These are phyloP conservation scores for Hypomyces rosellus DNA, from an alignment of 2,329 filamentous ascomycete genomes.

Conservation along the genomic window DNA sequence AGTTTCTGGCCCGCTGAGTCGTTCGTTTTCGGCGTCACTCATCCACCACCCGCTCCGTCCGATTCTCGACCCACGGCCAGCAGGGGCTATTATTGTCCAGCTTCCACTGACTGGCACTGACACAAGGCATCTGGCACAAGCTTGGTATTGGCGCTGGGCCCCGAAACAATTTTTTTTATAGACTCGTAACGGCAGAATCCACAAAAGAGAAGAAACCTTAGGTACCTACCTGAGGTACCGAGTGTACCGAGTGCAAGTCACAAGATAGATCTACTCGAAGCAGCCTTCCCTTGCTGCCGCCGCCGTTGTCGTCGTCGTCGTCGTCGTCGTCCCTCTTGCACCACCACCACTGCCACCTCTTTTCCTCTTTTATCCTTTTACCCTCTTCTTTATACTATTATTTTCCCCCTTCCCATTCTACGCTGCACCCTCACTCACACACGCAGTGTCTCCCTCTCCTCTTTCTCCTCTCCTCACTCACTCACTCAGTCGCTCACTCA, in stretches of 20 bases:
- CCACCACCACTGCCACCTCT: too few relatives aligned
- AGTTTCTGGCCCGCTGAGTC: too few relatives aligned
- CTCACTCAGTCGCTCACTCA: too few relatives aligned
- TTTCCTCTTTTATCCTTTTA: too few relatives aligned
- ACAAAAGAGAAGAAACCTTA: too few relatives aligned
- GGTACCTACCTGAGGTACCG: not conserved
- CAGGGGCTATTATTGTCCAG: constrained; percentile 2
- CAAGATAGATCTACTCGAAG: not conserved
- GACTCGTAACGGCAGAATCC: not conserved
- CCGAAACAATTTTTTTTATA: not conserved
- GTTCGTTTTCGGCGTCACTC: constrained; percentile 1
- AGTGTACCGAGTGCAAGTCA: not conserved
- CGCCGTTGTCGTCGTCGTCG: too few relatives aligned
- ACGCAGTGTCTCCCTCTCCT: too few relatives aligned
- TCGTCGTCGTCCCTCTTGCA: too few relatives aligned
- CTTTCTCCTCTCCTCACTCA: too few relatives aligned
- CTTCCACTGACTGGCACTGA: not conserved
- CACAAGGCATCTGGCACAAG: not conserved
- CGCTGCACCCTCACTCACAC: too few relatives aligned
- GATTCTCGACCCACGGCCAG: constrained; percentile 2
- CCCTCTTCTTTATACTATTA: too few relatives aligned
- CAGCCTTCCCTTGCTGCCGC: not conserved
- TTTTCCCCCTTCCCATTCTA: too few relatives aligned
- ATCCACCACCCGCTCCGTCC: not conserved
- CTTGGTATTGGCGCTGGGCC: not conserved